Evolutionary conservation across 2,329 filamentous ascomycete species (phyloP).

Genomic region (Fusarium sororula): DNA sequence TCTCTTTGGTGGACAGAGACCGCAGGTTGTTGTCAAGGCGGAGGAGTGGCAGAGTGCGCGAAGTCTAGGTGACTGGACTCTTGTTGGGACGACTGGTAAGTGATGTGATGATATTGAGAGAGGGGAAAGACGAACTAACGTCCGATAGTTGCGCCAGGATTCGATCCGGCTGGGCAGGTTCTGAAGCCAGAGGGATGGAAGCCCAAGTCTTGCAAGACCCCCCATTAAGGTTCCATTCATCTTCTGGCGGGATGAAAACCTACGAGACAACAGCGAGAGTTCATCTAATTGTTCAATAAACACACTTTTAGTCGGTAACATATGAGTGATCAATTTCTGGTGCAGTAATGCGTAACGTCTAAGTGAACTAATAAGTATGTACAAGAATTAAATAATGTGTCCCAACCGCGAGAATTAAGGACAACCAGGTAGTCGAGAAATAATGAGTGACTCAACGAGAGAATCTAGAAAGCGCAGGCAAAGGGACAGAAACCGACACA

Average conservation of each 20-base stretch:
- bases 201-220: slow-evolving; percentile 4
- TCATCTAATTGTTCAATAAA: accelerated
- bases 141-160: slow-evolving; percentile 16
- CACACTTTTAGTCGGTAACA: background rate
- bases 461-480: background rate
- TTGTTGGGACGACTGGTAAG: slow-evolving; percentile 29
- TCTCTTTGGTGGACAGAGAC: slow-evolving; percentile 6
- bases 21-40: slow-evolving; percentile 8
- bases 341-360: background rate
- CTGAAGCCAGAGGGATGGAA: slow-evolving; percentile 23
- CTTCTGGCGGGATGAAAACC: accelerated
- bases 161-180: slow-evolving; percentile 4
- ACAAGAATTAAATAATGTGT: background rate
- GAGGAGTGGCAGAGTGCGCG: slow-evolving; percentile 18
- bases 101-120: accelerated
- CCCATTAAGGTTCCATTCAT: background rate
- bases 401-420: accelerated
- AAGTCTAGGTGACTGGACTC: slow-evolving; percentile 21
- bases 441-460: background rate
- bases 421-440: accelerated
- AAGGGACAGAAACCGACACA: background rate
- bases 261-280: accelerated
- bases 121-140: background rate
- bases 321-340: background rate
- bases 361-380: background rate